Percentiles rank a stretch among this genome's conserved stretches.
phyloP scores from a whole-genome alignment of 495 filamentous ascomycete species.

The Parathielavia hyrcaniae region DNA sequence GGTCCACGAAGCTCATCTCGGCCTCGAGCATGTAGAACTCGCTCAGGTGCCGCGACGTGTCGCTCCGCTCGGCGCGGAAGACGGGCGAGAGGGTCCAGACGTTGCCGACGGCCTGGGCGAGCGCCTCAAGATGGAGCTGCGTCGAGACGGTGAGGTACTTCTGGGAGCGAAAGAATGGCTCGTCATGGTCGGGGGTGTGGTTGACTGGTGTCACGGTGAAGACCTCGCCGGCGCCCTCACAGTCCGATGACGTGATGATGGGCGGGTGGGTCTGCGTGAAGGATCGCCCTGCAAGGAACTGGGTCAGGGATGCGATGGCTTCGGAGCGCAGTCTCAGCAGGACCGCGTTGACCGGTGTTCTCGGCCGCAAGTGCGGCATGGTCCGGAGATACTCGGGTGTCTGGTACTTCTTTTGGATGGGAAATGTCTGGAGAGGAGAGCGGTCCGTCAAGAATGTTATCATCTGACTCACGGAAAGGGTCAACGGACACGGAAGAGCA shows the following conservation, averaged over 20 bases:
- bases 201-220: slow-evolving; percentile 57
- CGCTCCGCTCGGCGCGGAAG: slow-evolving; percentile 90
- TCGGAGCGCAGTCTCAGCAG: slow-evolving; percentile 81
- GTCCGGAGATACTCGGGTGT: slow-evolving; percentile 81
- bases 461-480: not conserved
- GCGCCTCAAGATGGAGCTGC: slow-evolving; percentile 89
- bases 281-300: slow-evolving; percentile 59
- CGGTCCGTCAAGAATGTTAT: slow-evolving; percentile 17
- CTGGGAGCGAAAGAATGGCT: slow-evolving; percentile 70
- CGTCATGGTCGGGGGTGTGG: slow-evolving; percentile 29
- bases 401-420: slow-evolving; percentile 91
- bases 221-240: slow-evolving; percentile 95
- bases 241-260: slow-evolving; percentile 93
- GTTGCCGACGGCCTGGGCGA: slow-evolving; percentile 77
- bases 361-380: slow-evolving; percentile 80
- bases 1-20: slow-evolving; percentile 71
- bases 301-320: slow-evolving; percentile 61
- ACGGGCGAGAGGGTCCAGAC: slow-evolving; percentile 94
- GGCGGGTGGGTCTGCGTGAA: slow-evolving; percentile 90
- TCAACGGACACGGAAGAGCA: slow-evolving; percentile 26
- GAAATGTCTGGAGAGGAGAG: slow-evolving; percentile 58
- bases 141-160: slow-evolving; percentile 95
- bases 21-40: slow-evolving; percentile 99
- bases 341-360: slow-evolving; percentile 73
- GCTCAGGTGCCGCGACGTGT: slow-evolving; percentile 88